Evolutionary conservation across 2,329 filamentous ascomycete species (phyloP).

Genomic region (Colletotrichum aenigma): DNA sequence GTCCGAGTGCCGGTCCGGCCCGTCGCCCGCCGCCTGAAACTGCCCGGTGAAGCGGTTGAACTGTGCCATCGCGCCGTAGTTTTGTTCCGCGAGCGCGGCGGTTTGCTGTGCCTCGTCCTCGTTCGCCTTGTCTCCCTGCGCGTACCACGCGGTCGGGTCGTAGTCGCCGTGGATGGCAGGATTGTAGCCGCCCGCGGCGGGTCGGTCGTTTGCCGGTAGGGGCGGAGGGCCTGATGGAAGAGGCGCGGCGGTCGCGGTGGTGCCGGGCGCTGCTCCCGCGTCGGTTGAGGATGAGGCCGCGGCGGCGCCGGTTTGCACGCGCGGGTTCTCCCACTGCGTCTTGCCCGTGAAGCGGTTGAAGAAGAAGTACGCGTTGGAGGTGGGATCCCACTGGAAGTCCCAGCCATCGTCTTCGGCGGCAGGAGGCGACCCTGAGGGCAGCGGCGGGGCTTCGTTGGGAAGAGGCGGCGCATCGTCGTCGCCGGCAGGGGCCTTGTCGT

Average conservation of each 20-base stretch:
- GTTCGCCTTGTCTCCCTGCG: conserved; percentile 60
- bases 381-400: conserved; percentile 79
- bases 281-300: conserved; percentile 13
- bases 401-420: conserved; percentile 75
- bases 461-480: conserved; percentile 36
- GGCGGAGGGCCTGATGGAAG: conserved; percentile 31
- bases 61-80: conserved; percentile 61
- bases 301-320: conserved; percentile 56
- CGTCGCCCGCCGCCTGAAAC: conserved; percentile 73
- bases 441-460: conserved; percentile 40
- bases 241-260: conserved; percentile 27
- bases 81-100: conserved; percentile 58
- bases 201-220: conserved; percentile 38
- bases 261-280: conserved; percentile 19
- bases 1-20: conserved; percentile 79
- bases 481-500: conserved; percentile 10
- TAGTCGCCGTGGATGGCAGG: conserved; percentile 96
- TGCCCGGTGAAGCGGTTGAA: conserved; percentile 92
- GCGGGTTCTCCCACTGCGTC: conserved; percentile 87
- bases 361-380: conserved; percentile 77
- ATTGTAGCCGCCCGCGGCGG: conserved; percentile 80
- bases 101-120: conserved; percentile 33
- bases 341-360: conserved; percentile 78
- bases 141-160: conserved; percentile 95
- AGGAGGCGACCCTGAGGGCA: conserved; percentile 48